Conservation (phyloP, 768 basidiomycete genomes). For the Collybia sordida region DNA sequence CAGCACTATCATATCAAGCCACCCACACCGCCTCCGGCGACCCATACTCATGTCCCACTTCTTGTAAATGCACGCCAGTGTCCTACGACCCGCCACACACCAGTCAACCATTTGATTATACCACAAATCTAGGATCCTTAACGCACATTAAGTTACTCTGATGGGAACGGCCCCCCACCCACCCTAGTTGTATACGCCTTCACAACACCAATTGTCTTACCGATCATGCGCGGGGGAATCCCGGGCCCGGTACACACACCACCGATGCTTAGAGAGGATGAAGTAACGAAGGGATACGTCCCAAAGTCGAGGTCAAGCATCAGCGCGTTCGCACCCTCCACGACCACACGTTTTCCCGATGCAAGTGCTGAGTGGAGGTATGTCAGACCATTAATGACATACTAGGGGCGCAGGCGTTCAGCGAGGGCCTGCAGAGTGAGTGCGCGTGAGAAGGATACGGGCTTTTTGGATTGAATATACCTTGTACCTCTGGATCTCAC, state of each 20-base stretch:
- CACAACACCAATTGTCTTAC: conserved; percentile 87
- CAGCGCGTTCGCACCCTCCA: conserved; percentile 97
- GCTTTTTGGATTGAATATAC: conserved; percentile 41
- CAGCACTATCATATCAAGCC: conserved; percentile 96
- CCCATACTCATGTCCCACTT: conserved; percentile 94
- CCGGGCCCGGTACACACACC: conserved; percentile 98
- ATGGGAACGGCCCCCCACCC: conserved; percentile 98
- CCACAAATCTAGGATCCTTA: background rate
- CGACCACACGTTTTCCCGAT: conserved; percentile 76
- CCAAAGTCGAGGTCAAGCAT: conserved; percentile 99
- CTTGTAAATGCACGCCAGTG: conserved; percentile 84
- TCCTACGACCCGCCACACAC: conserved; percentile 42
- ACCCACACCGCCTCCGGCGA: conserved; percentile 89
- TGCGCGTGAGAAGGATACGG: background rate
- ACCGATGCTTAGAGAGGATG: conserved; percentile 89
- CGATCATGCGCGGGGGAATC: conserved; percentile 87
- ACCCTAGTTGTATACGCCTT: conserved; percentile 99
- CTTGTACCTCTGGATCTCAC: conserved; percentile 92
- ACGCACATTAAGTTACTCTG: conserved; percentile 87
- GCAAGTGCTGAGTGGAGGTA: conserved; percentile 83
- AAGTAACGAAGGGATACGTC: conserved; percentile 97
- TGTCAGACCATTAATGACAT: conserved; percentile 83
- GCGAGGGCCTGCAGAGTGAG: conserved; percentile 69
- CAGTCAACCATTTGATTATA: background rate
- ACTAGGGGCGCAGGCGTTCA: conserved; percentile 79